phyloP scores from a whole-genome alignment of 2,329 filamentous ascomycete genomes.

The Plectosphaerella plurivora region DNA sequence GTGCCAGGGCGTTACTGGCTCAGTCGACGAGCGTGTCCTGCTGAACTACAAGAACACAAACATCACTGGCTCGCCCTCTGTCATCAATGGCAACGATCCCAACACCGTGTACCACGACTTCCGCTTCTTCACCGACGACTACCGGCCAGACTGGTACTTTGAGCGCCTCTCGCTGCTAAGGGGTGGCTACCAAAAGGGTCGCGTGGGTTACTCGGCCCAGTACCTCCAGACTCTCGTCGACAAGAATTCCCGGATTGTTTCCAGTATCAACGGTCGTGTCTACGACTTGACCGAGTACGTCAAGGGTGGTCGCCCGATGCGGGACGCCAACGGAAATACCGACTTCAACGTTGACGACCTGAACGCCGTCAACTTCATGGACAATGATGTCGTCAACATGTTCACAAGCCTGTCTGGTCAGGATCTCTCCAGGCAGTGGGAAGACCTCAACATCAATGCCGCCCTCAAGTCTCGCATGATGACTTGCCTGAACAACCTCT shows the following conservation, averaged over 20 bases:
- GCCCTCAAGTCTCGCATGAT: constrained; percentile 64
- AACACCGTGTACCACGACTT: constrained; percentile 92
- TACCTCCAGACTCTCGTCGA: constrained; percentile 68
- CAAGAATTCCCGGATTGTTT: constrained; percentile 59
- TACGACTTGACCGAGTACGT: constrained; percentile 90
- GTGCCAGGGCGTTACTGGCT: constrained; percentile 71
- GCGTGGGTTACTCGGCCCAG: constrained; percentile 74
- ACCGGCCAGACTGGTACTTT: constrained; percentile 84
- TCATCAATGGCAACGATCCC: constrained; percentile 62
- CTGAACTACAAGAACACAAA: constrained; percentile 81
- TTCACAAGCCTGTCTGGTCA: constrained; percentile 72
- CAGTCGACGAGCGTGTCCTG: constrained; percentile 65
- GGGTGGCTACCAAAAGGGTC: constrained; percentile 75
- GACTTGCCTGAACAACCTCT: constrained; percentile 85
- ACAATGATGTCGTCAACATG: constrained; percentile 64
- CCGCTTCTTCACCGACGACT: constrained; percentile 76
- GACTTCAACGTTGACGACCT: constrained; percentile 72
- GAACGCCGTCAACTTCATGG: constrained; percentile 75
- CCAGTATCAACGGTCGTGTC: constrained; percentile 71
- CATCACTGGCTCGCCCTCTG: constrained; percentile 59
- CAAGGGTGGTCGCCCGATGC: constrained; percentile 64
- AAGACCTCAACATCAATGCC: constrained; percentile 57
- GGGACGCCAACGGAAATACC: constrained; percentile 50
- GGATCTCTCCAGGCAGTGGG: constrained; percentile 82
- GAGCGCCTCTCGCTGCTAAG: constrained; percentile 81